Base-by-base conservation (phyloP, 805 yeast species). In the Candida montana region DNA sequence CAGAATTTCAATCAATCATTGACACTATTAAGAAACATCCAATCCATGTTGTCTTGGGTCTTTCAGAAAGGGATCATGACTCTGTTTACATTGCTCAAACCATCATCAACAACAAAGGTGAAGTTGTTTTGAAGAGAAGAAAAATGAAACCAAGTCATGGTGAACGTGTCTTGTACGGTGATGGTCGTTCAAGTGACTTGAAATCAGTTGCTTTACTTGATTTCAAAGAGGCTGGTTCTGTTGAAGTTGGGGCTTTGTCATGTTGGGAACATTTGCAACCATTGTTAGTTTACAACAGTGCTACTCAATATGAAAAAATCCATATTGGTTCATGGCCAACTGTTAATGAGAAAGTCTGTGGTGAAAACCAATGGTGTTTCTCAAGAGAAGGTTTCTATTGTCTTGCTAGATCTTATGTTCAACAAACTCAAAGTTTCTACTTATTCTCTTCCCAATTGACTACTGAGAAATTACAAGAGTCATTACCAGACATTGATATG, bases 141-240 rank as follows among this genome's bases (percentile, higher is more conserved):
- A 53, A 55, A 31, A 34, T 53, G 18, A 46, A 51, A 43, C 57
- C 59, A 19, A 52, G 57, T 16, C 56, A 50, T 19, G 47, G 42
- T 19, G 59, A 53, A 42, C 37, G 56, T 10, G 47, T 18, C 2
- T 31, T 31, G 17, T 31, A 15, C 13, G 33, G 33, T 31, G 33
- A 31, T 31, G 33, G 33, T 31, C 16, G 20, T 10, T 5, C 11
- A 4, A 9, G 13, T 8, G 33, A 31, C 18, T 8, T 31, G 16
- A 31, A 18, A 8, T 15, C 11, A 12, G 33, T 31, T 18, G 26
- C 26, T 7, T 20, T 30, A 9, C 16, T 18, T 15, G 21, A 11
- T 7, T 18, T 31, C 11, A 9, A 17, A 15, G 4, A 9, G 13
- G 12, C 18, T 7, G 21, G 13, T 7, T 21, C 21, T 15, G n/a